Conservation (phyloP, 148 eudicot genomes). For the Oxyria digyna region DNA sequence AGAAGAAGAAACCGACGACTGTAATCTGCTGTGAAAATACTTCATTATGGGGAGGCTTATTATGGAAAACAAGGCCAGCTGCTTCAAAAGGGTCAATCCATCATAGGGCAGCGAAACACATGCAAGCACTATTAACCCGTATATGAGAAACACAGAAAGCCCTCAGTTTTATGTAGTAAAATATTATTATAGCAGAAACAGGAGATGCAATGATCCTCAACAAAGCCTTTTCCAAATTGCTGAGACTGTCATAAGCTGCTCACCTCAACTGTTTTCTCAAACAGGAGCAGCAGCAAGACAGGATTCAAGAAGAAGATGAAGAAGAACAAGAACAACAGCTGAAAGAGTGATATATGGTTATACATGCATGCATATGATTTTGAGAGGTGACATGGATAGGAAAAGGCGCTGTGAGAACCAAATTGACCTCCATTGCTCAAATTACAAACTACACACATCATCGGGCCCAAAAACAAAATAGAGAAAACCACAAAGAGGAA, state of each 20-base stretch:
- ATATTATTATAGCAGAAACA: background rate
- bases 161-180: no score
- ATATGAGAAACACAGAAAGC: no score
- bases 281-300: background rate
- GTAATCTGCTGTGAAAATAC: background rate
- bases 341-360: no score
- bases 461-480: background rate
- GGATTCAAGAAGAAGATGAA: no score
- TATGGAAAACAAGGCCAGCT: background rate
- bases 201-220: background rate
- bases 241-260: background rate
- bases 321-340: no score
- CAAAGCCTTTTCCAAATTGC: background rate
- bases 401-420: background rate
- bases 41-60: background rate
- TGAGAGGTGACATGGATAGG: background rate
- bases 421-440: slow-evolving; percentile 4
- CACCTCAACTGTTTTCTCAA: slow-evolving; percentile 7
- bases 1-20: background rate
- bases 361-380: background rate
- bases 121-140: no score
- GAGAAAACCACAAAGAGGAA: background rate
- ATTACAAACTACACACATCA: background rate
- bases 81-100: background rate
- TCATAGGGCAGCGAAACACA: slow-evolving; percentile 1